These are phyloP conservation scores for Coelastrella sp. DNA, from an alignment of 139 green algal species.

Conservation along the genomic window DNA sequence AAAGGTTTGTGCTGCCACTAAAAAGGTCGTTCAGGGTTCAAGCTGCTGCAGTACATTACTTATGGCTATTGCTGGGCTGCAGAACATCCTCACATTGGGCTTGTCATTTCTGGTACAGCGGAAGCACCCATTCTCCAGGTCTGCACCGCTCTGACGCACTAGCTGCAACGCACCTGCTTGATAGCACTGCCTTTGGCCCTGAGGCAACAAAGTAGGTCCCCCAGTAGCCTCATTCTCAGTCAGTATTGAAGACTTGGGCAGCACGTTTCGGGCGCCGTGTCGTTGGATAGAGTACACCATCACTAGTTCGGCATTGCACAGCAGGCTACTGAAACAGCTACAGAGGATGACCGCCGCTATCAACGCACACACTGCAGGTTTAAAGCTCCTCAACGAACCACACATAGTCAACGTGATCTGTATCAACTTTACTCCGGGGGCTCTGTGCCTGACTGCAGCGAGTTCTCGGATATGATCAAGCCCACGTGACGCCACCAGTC, in stretches of 20 bases:
- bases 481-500: too few relatives aligned
- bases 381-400: neutral
- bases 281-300: constrained; percentile 54
- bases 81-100: too few relatives aligned
- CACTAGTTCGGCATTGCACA: constrained; percentile 39
- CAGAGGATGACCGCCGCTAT: too few relatives aligned
- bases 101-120: neutral
- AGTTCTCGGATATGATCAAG: too few relatives aligned
- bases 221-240: constrained; percentile 49
- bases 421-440: neutral
- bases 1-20: too few relatives aligned
- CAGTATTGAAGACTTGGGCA: constrained; percentile 56
- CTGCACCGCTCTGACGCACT: neutral
- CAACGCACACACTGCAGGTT: too few relatives aligned
- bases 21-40: too few relatives aligned
- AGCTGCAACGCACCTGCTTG: constrained; percentile 45
- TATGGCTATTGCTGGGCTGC: too few relatives aligned
- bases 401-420: neutral
- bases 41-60: too few relatives aligned
- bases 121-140: neutral
- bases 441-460: too few relatives aligned
- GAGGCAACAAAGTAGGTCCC: constrained; percentile 60
- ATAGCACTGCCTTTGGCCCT: constrained; percentile 53
- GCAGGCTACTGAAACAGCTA: neutral
- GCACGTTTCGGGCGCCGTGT: constrained; percentile 61